Conservation (phyloP, 2,329 filamentous ascomycete genomes). For the Stachybotrys elegans region DNA sequence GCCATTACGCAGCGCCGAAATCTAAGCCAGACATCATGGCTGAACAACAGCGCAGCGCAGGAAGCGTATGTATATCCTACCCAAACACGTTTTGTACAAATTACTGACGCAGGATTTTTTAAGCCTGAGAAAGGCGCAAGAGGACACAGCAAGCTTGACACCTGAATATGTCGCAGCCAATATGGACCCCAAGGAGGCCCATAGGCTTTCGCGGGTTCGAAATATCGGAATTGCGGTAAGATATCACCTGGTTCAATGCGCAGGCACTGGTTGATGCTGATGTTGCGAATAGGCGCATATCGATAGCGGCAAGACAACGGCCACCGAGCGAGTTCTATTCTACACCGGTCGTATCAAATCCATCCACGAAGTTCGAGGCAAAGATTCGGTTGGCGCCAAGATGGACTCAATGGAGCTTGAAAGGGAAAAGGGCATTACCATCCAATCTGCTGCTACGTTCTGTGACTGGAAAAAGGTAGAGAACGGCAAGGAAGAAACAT, state of each 20-base stretch:
- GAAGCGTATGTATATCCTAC: constrained; percentile 30
- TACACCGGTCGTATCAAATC: constrained; percentile 96
- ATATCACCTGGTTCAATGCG: constrained; percentile 3
- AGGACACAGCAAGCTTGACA: constrained; percentile 46
- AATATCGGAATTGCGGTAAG: constrained; percentile 96
- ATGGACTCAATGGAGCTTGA: constrained; percentile 99
- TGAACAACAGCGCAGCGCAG: constrained; percentile 30
- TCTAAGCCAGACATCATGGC: constrained; percentile 27
- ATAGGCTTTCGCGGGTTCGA: constrained; percentile 73
- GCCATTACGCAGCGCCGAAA: constrained; percentile 20
- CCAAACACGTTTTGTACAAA: background rate
- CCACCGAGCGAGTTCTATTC: constrained; percentile 93
- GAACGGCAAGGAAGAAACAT: constrained; percentile 79
- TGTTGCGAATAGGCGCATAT: constrained; percentile 70
- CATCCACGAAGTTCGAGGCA: constrained; percentile 94
- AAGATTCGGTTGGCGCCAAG: constrained; percentile 93
- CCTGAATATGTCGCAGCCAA: constrained; percentile 66
- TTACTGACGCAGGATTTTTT: constrained; percentile 6
- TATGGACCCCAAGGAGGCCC: constrained; percentile 72
- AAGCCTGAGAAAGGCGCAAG: constrained; percentile 49
- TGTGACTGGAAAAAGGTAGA: constrained; percentile 93
- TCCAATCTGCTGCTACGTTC: constrained; percentile 96
- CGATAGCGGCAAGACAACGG: constrained; percentile 96
- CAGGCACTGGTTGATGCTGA: constrained; percentile 10
- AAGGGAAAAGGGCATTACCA: constrained; percentile 97